Evolutionary conservation across 345 rosid species (phyloP).

Genomic region (Pelargonium nanum): DNA sequence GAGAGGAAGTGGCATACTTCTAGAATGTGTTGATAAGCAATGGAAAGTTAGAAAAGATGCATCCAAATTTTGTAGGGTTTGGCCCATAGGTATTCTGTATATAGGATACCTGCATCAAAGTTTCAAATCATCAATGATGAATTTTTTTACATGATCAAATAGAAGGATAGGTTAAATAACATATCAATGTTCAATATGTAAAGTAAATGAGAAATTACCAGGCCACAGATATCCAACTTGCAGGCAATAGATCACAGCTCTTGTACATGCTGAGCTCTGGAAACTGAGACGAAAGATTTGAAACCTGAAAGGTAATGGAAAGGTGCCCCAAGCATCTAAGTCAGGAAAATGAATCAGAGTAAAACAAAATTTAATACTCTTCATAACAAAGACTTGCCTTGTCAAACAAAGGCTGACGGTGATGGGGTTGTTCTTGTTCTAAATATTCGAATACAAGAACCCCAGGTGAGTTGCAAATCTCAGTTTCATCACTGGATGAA

Average conservation of each 20-base stretch:
- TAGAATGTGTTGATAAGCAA: slow-evolving; percentile 41
- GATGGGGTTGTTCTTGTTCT: slow-evolving; percentile 50
- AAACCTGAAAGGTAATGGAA: slow-evolving; percentile 27
- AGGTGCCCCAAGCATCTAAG: slow-evolving; percentile 4
- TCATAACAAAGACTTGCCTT: slow-evolving; percentile 29
- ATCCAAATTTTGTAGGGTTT: slow-evolving; percentile 58
- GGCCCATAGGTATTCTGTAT: slow-evolving; percentile 76
- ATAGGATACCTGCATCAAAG: slow-evolving; percentile 63
- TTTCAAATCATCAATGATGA: slow-evolving; percentile 8
- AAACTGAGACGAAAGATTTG: slow-evolving; percentile 39
- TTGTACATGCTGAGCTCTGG: slow-evolving; percentile 49
- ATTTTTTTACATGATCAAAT: slow-evolving; percentile 1
- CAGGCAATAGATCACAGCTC: slow-evolving; percentile 67
- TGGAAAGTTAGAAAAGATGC: slow-evolving; percentile 82
- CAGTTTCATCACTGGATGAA: slow-evolving; percentile 30
- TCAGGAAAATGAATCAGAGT: slow-evolving; percentile 5
- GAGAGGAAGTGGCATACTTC: slow-evolving; percentile 27
- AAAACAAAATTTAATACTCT: slow-evolving; percentile 1
- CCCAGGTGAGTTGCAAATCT: slow-evolving; percentile 21
- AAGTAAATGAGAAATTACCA: slow-evolving; percentile 38
- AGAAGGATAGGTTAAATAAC: background rate
- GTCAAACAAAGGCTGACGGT: slow-evolving; percentile 44
- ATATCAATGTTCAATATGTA: background rate
- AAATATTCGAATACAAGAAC: slow-evolving; percentile 37
- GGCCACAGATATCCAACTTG: slow-evolving; percentile 83